Evolutionary conservation across 2,329 filamentous ascomycete species (phyloP), one percentile per base, ranked within the genome.

Genomic region (Cadophora luteo-olivacea): DNA sequence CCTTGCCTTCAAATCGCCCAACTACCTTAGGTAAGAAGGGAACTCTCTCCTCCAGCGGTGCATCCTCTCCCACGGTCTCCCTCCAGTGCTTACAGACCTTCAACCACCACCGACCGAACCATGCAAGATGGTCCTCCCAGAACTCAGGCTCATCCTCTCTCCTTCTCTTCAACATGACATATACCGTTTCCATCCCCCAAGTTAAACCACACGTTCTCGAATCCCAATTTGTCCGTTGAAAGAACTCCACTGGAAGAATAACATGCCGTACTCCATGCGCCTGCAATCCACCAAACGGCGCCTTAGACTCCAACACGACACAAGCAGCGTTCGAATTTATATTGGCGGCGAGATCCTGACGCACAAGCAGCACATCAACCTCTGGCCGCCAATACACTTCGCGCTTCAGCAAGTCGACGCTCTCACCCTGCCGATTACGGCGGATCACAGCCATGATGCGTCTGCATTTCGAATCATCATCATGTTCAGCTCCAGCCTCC

Each of bases 31-130:
- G 52, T 19, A 55, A 8, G 16, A 55, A 55, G 3, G 52, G 52
- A 3, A 55, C 52, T 32, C 29, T 32, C 4, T 33, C 52, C 12
- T 33, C 52, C 52, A 55, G 7, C 19, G 14, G 25, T 3, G 52
- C 52, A 55, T 55, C 52, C 25, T 32, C 25, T 4, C 52, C 52
- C 6, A 55, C 52, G 11, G 29, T 33, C 24, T 55, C 25, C 29
- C 25, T 33, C 52, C 52, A 55, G n/a, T 12, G 24, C 16, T 19
- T 29, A 12, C 24, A 33, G 4, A 55, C 52, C 29, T 32, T 55
- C 16, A 55, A 32, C 52, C 52, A 55, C 52, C 25, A 55, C 52
- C 52, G n/a, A 6, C 25, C 52, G 33, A 55, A 55, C 52, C 52
- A 55, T 19, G 52, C 52, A 1, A 55, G 52, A 19, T 55, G 52